Evolutionary conservation across 805 yeast species (phyloP), one percentile per base, ranked within the genome.

Genomic region (Scheffersomyces coipomensis): DNA sequence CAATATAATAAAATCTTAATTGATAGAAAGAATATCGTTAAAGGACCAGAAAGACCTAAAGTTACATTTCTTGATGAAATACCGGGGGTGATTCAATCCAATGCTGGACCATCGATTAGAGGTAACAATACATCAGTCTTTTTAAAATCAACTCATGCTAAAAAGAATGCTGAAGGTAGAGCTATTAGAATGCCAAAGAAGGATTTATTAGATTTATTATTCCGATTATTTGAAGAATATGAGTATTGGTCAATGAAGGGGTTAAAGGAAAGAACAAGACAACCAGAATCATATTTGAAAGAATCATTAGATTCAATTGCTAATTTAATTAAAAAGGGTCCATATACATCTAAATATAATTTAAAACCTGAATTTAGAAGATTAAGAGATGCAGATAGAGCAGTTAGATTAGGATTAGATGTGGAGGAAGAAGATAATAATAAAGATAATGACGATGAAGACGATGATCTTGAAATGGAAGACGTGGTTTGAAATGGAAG

Each of bases 211-310:
- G 97, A 90, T 62, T 67, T 87, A 49, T 68, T 93, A 50, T 93
- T 93, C 78, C 77, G 85, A 51, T 71, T 91, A 53, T 93, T 93
- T 63, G 97, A 89, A 62, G 95, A 90, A 60, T 88, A 85, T 60
- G 97, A 91, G 58, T 93, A 90, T 63, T 93, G 99, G 99, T 82
- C 93, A 9, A 75, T 93, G 74, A 89, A 89, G 64, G 97, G 97
- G 29, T 71, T 93, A 45, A 85, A 88, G 55, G 99, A 93, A 59
- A 78, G 96, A 50, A 89, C 97, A 2, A 83, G 84, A 53, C 99
- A 93, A 70, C 99, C 99, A 1, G 99, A 93, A 59, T 83, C 83
- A 16, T 95, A 87, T 60, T 71, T 93, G 47, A 88, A 90, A 57
- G 97, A 90, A 58, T 86, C 93, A 42, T 69, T 93, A 35, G 99